phyloP scores from a whole-genome alignment of 805 yeast genomes.

The Ogataea neopini region DNA sequence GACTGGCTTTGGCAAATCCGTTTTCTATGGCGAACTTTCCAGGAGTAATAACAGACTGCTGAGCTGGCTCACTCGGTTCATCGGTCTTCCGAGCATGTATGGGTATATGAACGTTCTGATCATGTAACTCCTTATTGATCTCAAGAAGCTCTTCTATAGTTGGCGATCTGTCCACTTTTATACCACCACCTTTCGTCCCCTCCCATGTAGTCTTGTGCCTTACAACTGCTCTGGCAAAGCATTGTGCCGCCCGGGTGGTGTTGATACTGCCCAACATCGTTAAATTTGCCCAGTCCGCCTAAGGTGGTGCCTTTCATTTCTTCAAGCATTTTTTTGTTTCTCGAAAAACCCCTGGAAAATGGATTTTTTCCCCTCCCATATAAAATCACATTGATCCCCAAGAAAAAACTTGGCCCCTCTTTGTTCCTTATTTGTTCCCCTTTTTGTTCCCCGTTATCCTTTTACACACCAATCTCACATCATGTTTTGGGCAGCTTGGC shows the following conservation, averaged over 20 bases:
- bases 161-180: constrained; percentile 10
- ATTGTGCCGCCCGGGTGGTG: not conserved
- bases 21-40: constrained; percentile 10
- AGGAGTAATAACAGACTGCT: not conserved
- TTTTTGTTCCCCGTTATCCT: too few species aligned
- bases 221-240: not conserved
- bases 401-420: too few species aligned
- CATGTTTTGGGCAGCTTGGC: not conserved
- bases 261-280: not conserved
- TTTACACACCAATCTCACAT: too few species aligned
- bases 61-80: not conserved
- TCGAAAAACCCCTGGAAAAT: not conserved
- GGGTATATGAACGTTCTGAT: constrained; percentile 20
- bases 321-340: not conserved
- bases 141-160: constrained; percentile 20
- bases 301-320: not conserved
- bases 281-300: not conserved
- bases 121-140: constrained; percentile 16
- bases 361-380: too few species aligned
- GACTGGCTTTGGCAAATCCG: constrained; percentile 1
- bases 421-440: too few species aligned
- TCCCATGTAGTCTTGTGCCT: constrained; percentile 1
- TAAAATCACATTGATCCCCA: too few species aligned
- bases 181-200: not conserved
- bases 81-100: not conserved